Conservation (phyloP, 2,329 filamentous ascomycete genomes). For the Cladorrhinum sp. region DNA sequence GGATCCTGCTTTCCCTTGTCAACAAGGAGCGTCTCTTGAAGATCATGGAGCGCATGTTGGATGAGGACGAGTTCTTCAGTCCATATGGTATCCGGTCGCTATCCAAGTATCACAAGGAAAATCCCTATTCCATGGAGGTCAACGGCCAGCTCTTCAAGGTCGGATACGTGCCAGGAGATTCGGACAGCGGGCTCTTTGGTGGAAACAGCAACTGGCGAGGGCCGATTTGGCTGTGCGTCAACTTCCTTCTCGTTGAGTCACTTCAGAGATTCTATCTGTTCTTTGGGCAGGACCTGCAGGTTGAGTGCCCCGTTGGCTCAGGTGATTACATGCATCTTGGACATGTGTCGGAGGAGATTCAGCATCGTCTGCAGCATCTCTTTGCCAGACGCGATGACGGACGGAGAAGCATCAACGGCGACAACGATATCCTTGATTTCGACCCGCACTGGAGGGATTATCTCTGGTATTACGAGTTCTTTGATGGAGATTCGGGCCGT, state of each 20-base stretch:
- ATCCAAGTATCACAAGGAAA: constrained; percentile 84
- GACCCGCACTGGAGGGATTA: constrained; percentile 91
- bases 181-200: constrained; percentile 89
- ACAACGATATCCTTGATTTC: constrained; percentile 82
- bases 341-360: constrained; percentile 90
- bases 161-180: constrained; percentile 90
- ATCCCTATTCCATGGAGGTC: constrained; percentile 93
- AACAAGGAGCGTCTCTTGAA: constrained; percentile 89
- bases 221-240: constrained; percentile 93
- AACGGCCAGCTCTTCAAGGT: constrained; percentile 88
- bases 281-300: constrained; percentile 82
- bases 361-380: constrained; percentile 89
- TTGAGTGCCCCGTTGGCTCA: constrained; percentile 91
- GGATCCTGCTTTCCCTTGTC: constrained; percentile 83
- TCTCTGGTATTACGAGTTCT: constrained; percentile 97
- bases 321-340: constrained; percentile 95
- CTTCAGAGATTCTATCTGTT: constrained; percentile 96
- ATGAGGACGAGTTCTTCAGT: constrained; percentile 89
- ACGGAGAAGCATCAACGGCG: constrained; percentile 81
- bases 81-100: constrained; percentile 87
- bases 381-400: constrained; percentile 83
- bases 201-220: constrained; percentile 98
- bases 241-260: constrained; percentile 90
- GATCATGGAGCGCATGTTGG: constrained; percentile 87
- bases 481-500: constrained; percentile 86